Evolutionary conservation across 768 basidiomycete species (phyloP), one percentile per base, ranked within the genome.

Genomic region (Lentinus tigrinus): DNA sequence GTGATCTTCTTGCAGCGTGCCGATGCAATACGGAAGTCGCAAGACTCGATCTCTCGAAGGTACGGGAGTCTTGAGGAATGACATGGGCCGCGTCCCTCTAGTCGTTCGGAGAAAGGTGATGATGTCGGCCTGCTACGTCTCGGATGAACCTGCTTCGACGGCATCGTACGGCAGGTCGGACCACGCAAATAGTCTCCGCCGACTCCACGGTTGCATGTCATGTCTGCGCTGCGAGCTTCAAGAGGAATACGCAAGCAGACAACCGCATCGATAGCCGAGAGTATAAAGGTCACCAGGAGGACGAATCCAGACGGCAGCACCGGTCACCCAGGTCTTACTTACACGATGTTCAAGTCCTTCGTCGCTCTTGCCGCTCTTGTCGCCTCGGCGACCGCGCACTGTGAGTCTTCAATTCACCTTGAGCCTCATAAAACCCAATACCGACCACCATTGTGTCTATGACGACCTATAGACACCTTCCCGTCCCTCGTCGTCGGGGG

Each of bases 401-500:
- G 63, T 63, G 14, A 26, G 58, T 54, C n/a, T 1, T 19, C 1
- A 10, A 10, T 17, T 2, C 39, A 21, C 6, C 42, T 42, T 13
- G 3, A 11, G 5, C 11, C 19, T 13, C 19, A 34, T 27, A 13
- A 36, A 47, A 17, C 36, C n/a, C 26, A 47, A 2, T 21, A 17
- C 23, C 34, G 14, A 40, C n/a, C 24, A 2, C 40, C 38, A n/a
- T 1, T 19, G 16, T 47, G n/a, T 75, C 13, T 55, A 66, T 3
- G 21, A 9, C 21, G 16, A 16, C 39, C 17, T 27, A 1, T 53
- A 72, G 70, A 72, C 62, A 69, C 69, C 46, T 70, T 72, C 63
- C 71, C 70, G 23, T 67, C 71, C 47, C 62, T 72, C 44, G 66
- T 71, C 51, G 47, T 63, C 28, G 62, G 63, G 51, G 65, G 69